Evolutionary conservation across 306 rosid genomes (phyloP).

Genomic region (Sphenostylis stenocarpa): DNA sequence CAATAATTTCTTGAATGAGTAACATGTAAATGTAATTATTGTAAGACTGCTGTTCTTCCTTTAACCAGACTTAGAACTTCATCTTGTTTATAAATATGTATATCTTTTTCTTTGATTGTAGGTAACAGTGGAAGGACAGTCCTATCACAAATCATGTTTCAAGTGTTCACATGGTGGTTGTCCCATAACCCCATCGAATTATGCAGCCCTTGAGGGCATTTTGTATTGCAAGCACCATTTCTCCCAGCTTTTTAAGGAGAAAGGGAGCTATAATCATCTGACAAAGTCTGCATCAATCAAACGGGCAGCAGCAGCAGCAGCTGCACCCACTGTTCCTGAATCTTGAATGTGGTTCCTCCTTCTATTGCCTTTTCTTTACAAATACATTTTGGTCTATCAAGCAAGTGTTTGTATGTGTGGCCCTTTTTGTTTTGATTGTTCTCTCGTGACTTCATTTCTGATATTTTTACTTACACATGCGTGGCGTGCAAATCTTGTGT

Average conservation of each 20-base stretch:
- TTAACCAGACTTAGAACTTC: not conserved
- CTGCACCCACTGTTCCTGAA: conserved; percentile 57
- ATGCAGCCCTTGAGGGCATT: conserved; percentile 92
- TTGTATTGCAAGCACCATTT: conserved; percentile 98
- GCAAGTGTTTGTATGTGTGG: conserved; percentile 37
- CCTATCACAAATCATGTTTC: conserved; percentile 88
- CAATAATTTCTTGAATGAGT: not conserved
- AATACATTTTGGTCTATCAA: conserved; percentile 14
- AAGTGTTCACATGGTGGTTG: conserved; percentile 98
- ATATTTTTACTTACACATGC: conserved; percentile 14
- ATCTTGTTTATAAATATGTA: not conserved
- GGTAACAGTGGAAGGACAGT: conserved; percentile 95
- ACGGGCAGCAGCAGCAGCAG: conserved; percentile 40
- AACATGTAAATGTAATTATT: conserved; percentile 3
- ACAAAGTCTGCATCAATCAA: conserved; percentile 75
- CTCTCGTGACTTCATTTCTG: conserved; percentile 26
- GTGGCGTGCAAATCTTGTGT: conserved; percentile 41
- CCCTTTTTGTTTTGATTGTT: not conserved
- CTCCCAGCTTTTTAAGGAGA: conserved; percentile 94
- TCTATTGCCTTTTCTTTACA: conserved; percentile 2
- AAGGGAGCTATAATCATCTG: conserved; percentile 74
- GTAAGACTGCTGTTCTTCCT: not conserved
- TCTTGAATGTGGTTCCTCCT: conserved; percentile 42
- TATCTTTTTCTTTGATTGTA: conserved; percentile 33
- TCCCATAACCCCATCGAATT: conserved; percentile 81